phyloP scores from a whole-genome alignment of 106 monocot genomes.

The Phalaenopsis equestris region DNA sequence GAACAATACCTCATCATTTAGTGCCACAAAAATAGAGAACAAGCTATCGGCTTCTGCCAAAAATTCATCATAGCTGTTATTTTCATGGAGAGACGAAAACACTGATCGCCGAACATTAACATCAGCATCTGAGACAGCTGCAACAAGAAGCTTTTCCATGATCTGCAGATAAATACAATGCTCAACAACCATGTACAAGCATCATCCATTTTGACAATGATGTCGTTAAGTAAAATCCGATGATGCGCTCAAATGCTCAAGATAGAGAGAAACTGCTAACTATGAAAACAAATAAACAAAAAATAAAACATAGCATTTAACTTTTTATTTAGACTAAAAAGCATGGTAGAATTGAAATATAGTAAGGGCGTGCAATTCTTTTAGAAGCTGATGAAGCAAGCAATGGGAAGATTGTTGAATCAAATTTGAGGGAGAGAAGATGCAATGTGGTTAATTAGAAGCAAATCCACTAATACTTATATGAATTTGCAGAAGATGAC shows the following conservation, averaged over 20 bases:
- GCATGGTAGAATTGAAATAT: background rate
- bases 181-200: background rate
- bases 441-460: background rate
- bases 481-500: background rate
- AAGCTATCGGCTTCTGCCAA: slow-evolving; percentile 86
- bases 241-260: background rate
- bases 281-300: background rate
- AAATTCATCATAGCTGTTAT: slow-evolving; percentile 83
- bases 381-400: background rate
- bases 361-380: background rate
- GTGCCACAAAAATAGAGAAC: slow-evolving; percentile 83
- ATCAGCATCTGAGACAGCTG: slow-evolving; percentile 93
- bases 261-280: background rate
- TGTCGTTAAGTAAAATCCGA: background rate
- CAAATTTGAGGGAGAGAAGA: background rate
- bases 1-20: slow-evolving; percentile 87
- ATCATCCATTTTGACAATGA: background rate
- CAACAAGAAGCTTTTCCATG: slow-evolving; percentile 82
- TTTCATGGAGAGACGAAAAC: slow-evolving; percentile 55
- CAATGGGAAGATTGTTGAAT: background rate
- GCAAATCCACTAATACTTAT: background rate
- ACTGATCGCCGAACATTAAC: slow-evolving; percentile 75
- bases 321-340: background rate
- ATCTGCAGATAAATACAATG: slow-evolving; percentile 48
- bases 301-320: background rate